phyloP scores from a whole-genome alignment of 495 filamentous ascomycete genomes.

The Penicillium macrosclerotiorum region DNA sequence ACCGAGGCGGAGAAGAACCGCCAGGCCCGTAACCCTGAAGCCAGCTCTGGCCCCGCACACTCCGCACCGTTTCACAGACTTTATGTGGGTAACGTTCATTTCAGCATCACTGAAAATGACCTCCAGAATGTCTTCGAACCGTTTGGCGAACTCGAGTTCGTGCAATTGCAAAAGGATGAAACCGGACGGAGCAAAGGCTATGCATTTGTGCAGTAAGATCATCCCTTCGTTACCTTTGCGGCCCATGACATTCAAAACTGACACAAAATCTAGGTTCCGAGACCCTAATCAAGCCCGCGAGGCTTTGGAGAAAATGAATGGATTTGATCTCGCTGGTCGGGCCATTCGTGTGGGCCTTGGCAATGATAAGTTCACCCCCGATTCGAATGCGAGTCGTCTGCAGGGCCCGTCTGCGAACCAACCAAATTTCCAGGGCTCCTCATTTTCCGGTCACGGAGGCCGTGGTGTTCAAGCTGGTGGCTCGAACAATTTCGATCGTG shows the following conservation, averaged over 20 bases:
- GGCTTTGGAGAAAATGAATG: constrained; percentile 98
- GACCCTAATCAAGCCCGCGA: constrained; percentile 89
- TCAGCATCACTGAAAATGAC: constrained; percentile 97
- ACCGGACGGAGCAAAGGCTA: constrained; percentile 89
- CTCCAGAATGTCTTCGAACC: constrained; percentile 96
- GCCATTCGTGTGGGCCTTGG: constrained; percentile 98
- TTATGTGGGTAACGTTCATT: constrained; percentile 99
- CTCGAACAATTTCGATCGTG: constrained; percentile 83
- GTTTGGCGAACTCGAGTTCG: constrained; percentile 96
- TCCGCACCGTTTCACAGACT: constrained; percentile 96
- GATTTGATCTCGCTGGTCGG: constrained; percentile 96
- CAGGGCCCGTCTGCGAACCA: constrained; percentile 69
- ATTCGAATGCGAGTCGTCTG: constrained; percentile 92
- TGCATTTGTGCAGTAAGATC: constrained; percentile 95
- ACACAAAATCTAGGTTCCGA: constrained; percentile 67
- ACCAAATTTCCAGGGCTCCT: constrained; percentile 86
- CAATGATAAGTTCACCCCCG: constrained; percentile 99
- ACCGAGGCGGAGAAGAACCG: constrained; percentile 99
- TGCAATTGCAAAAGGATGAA: constrained; percentile 95
- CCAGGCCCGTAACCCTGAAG: constrained; percentile 82
- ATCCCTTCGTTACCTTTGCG: no score
- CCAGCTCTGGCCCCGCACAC: constrained; percentile 59
- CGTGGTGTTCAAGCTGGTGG: constrained; percentile 82
- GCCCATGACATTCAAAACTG: no score
- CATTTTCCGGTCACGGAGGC: constrained; percentile 88